A percentile compares a stretch with the other conserved stretches of the same genome.
Evolutionary conservation across 768 basidiomycete species (phyloP).

Genomic region (Lactifluus piperatus): DNA sequence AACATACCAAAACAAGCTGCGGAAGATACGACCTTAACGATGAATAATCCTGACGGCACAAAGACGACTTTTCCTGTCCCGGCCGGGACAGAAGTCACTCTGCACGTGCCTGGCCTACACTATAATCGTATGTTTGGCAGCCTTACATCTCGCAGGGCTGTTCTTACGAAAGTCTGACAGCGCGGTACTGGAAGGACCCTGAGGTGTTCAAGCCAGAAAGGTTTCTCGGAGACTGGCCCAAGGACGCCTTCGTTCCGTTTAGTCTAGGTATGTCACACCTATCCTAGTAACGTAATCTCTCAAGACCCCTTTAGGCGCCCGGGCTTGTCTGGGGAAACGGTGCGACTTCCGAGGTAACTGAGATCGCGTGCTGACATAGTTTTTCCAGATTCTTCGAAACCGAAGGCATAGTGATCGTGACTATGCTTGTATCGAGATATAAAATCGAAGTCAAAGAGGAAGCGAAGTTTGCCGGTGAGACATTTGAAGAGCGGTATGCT

Average conservation of each 20-base stretch:
- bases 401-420: slow-evolving; percentile 38
- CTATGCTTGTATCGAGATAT: slow-evolving; percentile 37
- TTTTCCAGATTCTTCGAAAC: slow-evolving; percentile 41
- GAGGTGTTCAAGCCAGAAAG: slow-evolving; percentile 35
- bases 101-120: slow-evolving; percentile 37
- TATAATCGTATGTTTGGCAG: slow-evolving; percentile 37
- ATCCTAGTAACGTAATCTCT: background rate
- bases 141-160: background rate
- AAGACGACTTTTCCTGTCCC: slow-evolving; percentile 34
- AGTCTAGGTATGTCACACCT: slow-evolving; percentile 15
- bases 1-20: slow-evolving; percentile 37
- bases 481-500: slow-evolving; percentile 35
- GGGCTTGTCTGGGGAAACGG: slow-evolving; percentile 22
- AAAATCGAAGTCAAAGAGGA: slow-evolving; percentile 43
- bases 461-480: slow-evolving; percentile 35
- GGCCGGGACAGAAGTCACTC: slow-evolving; percentile 31
- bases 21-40: slow-evolving; percentile 38
- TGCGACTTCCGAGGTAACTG: background rate
- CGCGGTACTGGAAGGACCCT: slow-evolving; percentile 49
- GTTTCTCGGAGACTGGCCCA: slow-evolving; percentile 28
- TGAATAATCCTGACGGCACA: slow-evolving; percentile 31
- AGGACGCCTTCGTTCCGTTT: slow-evolving; percentile 31
- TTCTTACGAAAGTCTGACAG: slow-evolving; percentile 25
- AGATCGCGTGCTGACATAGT: background rate
- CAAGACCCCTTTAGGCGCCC: slow-evolving; percentile 3